Base-by-base conservation (phyloP, 176 grass and related monocot species). In the Luzula sylvatica region DNA sequence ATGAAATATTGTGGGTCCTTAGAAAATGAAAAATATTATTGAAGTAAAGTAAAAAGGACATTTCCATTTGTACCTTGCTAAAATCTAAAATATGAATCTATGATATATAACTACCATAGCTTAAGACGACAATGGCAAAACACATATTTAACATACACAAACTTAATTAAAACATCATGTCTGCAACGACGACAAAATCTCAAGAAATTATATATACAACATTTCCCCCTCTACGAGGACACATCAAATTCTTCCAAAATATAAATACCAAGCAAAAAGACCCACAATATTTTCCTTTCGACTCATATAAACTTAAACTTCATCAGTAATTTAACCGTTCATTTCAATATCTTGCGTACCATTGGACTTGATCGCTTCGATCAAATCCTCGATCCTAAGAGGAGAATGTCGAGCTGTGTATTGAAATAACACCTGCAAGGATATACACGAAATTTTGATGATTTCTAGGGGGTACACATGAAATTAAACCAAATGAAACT, bases 361-460 rank as follows among this genome's bases (percentile, higher is more conserved):
- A 61, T 54, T 89, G 13, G 71, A 75, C 16, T 79, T 70, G 45
- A 96, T 63, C 7, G 84, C 73, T 22, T 58, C 67, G 56, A 84
- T 56, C 22, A 96, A 52, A 77, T 96, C 81, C 23, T 96, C 85
- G 46, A 96, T 89, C 70, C 60, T 74, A 23, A 89, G 65, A 74
- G 85, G 81, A 46, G 20, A 69, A 71, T 79, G 80, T 11, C 92
- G 83, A 47, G 81, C 84, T 51, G 85, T 77, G 76, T 86, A 82
- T 65, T 96, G 92, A 60, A 96, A 96, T 64, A 96, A 82, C 70
- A 67, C 81, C 92, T 96, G 30, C 30, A 35, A 7, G 30, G 30
- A 19, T 20, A 53, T 53, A 23, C 3, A 53, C 20, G 49, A 53
- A 20, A 53, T 20, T 18, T 53, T 53, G 49, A 18, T 53, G 20